A percentile compares a stretch with the other conserved stretches of the same genome.
phyloP scores from a whole-genome alignment of 2,329 filamentous ascomycete species.

The Stenocarpella maydis region DNA sequence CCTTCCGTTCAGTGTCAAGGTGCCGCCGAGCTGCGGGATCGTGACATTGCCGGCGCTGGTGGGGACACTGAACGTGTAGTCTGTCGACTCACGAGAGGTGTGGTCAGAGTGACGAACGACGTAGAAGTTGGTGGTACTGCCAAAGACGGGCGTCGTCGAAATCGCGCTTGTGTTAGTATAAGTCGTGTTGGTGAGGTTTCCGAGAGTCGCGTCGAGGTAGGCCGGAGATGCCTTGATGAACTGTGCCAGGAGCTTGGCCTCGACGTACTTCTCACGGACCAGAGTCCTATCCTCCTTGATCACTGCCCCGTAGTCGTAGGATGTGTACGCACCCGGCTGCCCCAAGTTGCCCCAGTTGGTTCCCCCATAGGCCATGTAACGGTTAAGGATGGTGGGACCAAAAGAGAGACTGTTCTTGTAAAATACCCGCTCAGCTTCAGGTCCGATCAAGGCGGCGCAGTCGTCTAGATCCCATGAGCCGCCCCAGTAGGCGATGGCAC shows the following conservation, averaged over 20 bases:
- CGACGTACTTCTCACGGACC: slow-evolving; percentile 78
- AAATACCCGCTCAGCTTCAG: slow-evolving; percentile 81
- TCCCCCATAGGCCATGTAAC: slow-evolving; percentile 83
- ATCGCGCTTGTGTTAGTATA: slow-evolving; percentile 64
- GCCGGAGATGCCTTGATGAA: slow-evolving; percentile 77
- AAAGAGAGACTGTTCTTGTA: slow-evolving; percentile 79
- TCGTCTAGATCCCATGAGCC: slow-evolving; percentile 70
- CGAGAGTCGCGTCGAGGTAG: slow-evolving; percentile 69
- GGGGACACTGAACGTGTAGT: slow-evolving; percentile 70
- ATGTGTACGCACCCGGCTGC: slow-evolving; percentile 70
- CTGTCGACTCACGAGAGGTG: slow-evolving; percentile 61
- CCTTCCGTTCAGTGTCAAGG: slow-evolving; percentile 65
- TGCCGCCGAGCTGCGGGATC: slow-evolving; percentile 66
- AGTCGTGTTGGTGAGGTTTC: slow-evolving; percentile 54
- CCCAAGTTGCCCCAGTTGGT: slow-evolving; percentile 87
- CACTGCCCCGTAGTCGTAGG: slow-evolving; percentile 62
- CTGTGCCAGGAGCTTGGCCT: slow-evolving; percentile 78
- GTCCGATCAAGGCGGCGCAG: slow-evolving; percentile 71
- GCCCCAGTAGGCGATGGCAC: slow-evolving; percentile 78
- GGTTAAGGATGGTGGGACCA: slow-evolving; percentile 72
- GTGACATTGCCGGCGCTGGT: slow-evolving; percentile 65
- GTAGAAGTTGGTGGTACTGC: slow-evolving; percentile 66
- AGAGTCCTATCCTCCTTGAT: slow-evolving; percentile 76
- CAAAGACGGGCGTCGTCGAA: slow-evolving; percentile 68
- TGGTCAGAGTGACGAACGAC: slow-evolving; percentile 74